Conservation (phyloP, 805 yeast genomes). For the Starmerella geochares region DNA sequence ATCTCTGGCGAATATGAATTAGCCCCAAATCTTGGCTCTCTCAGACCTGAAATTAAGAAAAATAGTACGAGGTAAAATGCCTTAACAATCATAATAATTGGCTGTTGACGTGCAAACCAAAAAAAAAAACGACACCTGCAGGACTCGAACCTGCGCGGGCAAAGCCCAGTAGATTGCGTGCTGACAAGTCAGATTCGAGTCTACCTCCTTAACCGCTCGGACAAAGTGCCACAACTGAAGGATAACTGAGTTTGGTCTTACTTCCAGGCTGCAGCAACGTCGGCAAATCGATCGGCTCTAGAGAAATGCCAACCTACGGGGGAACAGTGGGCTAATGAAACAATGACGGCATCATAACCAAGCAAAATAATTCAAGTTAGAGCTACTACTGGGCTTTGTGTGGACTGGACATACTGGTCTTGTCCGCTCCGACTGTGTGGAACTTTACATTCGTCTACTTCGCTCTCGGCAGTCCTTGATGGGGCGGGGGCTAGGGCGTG, state of each 20-base stretch:
- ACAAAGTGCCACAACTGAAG: conserved; percentile 21
- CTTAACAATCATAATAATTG: not conserved
- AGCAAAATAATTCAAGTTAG: too few species aligned
- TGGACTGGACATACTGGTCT: too few species aligned
- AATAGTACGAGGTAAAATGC: too few species aligned
- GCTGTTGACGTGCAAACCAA: not conserved
- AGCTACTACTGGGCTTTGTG: too few species aligned
- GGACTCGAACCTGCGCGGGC: conserved; percentile 30
- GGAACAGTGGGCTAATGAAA: too few species aligned
- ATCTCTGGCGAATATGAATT: too few species aligned
- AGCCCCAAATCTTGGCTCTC: too few species aligned
- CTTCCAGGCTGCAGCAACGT: too few species aligned
- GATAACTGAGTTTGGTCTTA: too few species aligned
- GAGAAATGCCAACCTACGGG: too few species aligned
- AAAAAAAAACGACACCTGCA: conserved; percentile 25
- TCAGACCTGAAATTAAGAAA: too few species aligned
- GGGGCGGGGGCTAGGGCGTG: not conserved
- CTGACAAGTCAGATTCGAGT: conserved; percentile 24
- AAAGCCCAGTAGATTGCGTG: conserved; percentile 26
- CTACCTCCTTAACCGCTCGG: conserved; percentile 29
- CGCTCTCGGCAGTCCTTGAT: not conserved
- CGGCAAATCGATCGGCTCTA: not conserved
- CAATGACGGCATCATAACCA: too few species aligned
- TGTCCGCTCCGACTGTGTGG: not conserved
- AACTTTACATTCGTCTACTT: not conserved